Evolutionary conservation across 306 rosid genomes (phyloP).

Genomic region (Sindora glabra): DNA sequence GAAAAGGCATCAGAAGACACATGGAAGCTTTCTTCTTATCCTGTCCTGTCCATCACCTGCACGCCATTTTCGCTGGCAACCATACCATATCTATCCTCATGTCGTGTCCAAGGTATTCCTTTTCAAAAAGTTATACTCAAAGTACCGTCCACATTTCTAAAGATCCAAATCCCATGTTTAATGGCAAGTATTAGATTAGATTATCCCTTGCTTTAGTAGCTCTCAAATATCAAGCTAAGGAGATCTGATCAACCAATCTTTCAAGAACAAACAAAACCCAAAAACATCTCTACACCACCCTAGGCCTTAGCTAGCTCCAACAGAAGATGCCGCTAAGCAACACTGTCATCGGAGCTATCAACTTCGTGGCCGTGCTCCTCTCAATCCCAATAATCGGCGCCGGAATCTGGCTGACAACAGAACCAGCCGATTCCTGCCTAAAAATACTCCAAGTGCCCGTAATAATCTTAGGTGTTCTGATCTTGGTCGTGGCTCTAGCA

Average conservation of each 20-base stretch:
- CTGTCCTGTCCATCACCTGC: neutral
- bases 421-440: constrained; percentile 63
- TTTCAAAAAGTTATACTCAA: constrained; percentile 29
- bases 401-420: constrained; percentile 81
- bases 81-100: too few relatives aligned
- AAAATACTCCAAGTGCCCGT: constrained; percentile 81
- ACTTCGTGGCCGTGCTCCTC: constrained; percentile 65
- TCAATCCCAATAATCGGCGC: constrained; percentile 82
- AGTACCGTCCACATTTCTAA: too few relatives aligned
- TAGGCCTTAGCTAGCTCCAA: too few relatives aligned
- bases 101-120: constrained; percentile 27
- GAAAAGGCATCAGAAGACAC: constrained; percentile 5
- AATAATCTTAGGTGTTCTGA: constrained; percentile 55
- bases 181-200: neutral
- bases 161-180: neutral
- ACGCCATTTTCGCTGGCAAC: constrained; percentile 11
- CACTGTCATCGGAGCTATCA: constrained; percentile 70
- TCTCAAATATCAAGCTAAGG: constrained; percentile 32
- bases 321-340: constrained; percentile 76
- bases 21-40: constrained; percentile 4
- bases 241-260: neutral
- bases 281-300: neutral
- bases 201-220: constrained; percentile 4
- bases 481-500: constrained; percentile 53
- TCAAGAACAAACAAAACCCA: neutral